These are phyloP conservation scores for Barbatosphaeria neglecta DNA, from an alignment of 495 filamentous ascomycete genomes.

Conservation along the genomic window DNA sequence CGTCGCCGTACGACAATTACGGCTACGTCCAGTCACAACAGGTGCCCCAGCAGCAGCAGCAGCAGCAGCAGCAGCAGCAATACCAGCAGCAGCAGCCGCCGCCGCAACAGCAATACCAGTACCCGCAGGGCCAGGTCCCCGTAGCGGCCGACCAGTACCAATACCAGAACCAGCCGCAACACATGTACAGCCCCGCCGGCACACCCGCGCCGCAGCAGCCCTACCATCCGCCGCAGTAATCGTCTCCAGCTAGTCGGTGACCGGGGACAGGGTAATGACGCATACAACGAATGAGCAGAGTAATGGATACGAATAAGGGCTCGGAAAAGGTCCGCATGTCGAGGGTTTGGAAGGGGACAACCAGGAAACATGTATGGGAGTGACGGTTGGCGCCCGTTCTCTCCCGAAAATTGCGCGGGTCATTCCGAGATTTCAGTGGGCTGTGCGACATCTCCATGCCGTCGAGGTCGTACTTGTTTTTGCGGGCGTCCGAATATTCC, in stretches of 20 bases:
- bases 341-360: too few relatives aligned
- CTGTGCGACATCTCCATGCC: too few relatives aligned
- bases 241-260: background rate
- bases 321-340: too few relatives aligned
- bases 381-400: too few relatives aligned
- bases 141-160: conserved; percentile 1
- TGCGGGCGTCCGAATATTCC: too few relatives aligned
- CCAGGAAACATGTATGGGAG: too few relatives aligned
- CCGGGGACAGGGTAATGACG: too few relatives aligned
- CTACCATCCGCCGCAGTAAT: conserved; percentile 5
- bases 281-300: too few relatives aligned
- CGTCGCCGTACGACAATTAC: conserved; percentile 3
- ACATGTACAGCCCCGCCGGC: conserved; percentile 2
- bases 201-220: background rate
- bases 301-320: too few relatives aligned
- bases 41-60: conserved; percentile 1
- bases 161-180: conserved; percentile 1
- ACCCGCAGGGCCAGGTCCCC: conserved; percentile 2
- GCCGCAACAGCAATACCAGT: background rate
- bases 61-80: background rate
- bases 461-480: too few relatives aligned
- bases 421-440: too few relatives aligned
- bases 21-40: conserved; percentile 3
- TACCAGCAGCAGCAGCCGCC: conserved; percentile 1
- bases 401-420: too few relatives aligned